phyloP scores from a whole-genome alignment of 805 yeast genomes.

The Saccharomycopsis sp. region DNA sequence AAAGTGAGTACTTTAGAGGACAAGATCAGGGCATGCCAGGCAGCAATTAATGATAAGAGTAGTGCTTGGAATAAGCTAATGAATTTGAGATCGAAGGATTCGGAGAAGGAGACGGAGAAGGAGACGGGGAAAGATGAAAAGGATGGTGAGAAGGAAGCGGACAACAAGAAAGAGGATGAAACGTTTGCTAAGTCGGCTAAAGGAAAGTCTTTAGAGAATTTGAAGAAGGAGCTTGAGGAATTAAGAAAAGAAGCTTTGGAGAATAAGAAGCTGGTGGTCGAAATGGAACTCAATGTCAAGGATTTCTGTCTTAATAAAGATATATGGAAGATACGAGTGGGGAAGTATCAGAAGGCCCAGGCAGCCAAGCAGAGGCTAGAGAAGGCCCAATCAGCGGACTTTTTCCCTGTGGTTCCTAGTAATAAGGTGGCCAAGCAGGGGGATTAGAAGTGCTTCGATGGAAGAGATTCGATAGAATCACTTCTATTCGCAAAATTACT shows the following conservation, averaged over 20 bases:
- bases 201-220: not conserved
- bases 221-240: not conserved
- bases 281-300: slow-evolving; percentile 7
- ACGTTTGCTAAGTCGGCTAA: not conserved
- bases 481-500: too few relatives aligned
- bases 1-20: slow-evolving; percentile 9
- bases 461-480: too few relatives aligned
- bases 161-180: not conserved
- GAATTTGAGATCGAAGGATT: not conserved
- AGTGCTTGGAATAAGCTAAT: slow-evolving; percentile 14
- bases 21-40: slow-evolving; percentile 6
- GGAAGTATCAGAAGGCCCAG: slow-evolving; percentile 8
- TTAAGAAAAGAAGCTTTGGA: not conserved
- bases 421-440: too few relatives aligned
- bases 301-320: slow-evolving; percentile 13
- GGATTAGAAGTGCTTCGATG: too few relatives aligned
- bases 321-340: slow-evolving; percentile 16
- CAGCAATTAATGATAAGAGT: slow-evolving; percentile 12
- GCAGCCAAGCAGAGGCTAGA: slow-evolving; percentile 9
- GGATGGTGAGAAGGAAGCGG: not conserved
- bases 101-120: not conserved
- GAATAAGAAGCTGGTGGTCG: not conserved
- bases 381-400: slow-evolving; percentile 8
- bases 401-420: slow-evolving; percentile 18
- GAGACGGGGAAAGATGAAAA: slow-evolving; percentile 2